Conservation (phyloP, 2,329 filamentous ascomycete species). For the Aquanectria penicillioides region DNA sequence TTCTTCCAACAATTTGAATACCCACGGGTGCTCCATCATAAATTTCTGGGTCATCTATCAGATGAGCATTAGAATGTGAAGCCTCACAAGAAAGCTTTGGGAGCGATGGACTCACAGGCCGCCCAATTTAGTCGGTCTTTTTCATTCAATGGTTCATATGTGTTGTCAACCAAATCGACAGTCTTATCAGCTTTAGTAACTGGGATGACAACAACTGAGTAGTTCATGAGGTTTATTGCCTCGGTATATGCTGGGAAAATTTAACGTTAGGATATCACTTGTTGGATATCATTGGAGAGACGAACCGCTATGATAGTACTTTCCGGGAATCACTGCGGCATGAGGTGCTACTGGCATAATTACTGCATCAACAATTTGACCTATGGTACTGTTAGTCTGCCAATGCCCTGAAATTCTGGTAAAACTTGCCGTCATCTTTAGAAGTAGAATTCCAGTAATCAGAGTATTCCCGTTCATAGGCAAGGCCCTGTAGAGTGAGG, state of each 20-base stretch:
- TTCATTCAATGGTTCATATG: slow-evolving; percentile 52
- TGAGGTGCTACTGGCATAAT: slow-evolving; percentile 11
- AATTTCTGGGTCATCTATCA: slow-evolving; percentile 6
- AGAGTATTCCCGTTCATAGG: slow-evolving; percentile 67
- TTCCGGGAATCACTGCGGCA: slow-evolving; percentile 3
- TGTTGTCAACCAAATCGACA: slow-evolving; percentile 54
- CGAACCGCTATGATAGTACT: slow-evolving; percentile 30
- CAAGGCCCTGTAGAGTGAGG: slow-evolving; percentile 63
- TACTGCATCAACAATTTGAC: slow-evolving; percentile 3
- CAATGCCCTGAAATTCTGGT: not conserved
- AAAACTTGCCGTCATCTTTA: slow-evolving; percentile 54
- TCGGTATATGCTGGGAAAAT: slow-evolving; percentile 42
- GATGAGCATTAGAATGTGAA: not conserved
- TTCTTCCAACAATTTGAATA: slow-evolving; percentile 24
- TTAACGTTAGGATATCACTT: accelerated
- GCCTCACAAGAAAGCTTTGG: not conserved
- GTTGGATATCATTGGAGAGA: not conserved
- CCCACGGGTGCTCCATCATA: slow-evolving; percentile 30
- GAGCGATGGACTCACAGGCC: slow-evolving; percentile 53
- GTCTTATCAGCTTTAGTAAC: slow-evolving; percentile 63
- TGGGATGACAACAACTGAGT: slow-evolving; percentile 63
- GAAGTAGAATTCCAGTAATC: slow-evolving; percentile 71
- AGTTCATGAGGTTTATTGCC: slow-evolving; percentile 65
- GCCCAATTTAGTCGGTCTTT: slow-evolving; percentile 55
- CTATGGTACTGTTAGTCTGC: not conserved